Evolutionary conservation across 306 rosid species (phyloP).

Genomic region (Quercus parvula): DNA sequence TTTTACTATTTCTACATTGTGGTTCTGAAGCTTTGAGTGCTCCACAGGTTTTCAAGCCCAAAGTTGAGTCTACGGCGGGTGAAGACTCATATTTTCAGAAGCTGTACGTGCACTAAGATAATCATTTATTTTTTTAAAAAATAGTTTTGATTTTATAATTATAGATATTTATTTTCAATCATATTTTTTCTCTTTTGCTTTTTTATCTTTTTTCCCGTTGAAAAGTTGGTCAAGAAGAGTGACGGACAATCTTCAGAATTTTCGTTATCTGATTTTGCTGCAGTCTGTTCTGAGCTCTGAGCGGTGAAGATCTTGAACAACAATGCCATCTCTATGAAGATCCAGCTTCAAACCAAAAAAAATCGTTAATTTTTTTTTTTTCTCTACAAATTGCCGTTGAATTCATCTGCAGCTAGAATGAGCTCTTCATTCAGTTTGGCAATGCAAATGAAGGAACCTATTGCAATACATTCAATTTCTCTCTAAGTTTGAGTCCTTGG

Average conservation of each 20-base stretch:
- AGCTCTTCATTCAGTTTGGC: background rate
- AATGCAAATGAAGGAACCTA: background rate
- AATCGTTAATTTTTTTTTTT: no score
- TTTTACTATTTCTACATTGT: conserved; percentile 16
- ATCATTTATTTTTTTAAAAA: background rate
- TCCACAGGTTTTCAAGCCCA: no score
- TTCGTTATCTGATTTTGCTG: conserved; percentile 20
- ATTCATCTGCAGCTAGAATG: background rate
- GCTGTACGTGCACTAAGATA: background rate
- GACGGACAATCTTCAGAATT: conserved; percentile 10
- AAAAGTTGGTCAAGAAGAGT: conserved; percentile 49
- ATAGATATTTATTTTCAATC: background rate
- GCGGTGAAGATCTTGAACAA: conserved; percentile 41
- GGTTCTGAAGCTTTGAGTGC: background rate
- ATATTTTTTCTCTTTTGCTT: background rate
- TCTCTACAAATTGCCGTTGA: background rate
- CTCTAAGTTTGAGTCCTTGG: background rate
- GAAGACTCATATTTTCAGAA: background rate
- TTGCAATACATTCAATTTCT: background rate
- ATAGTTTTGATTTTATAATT: background rate
- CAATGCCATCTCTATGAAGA: conserved; percentile 24
- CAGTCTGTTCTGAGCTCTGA: conserved; percentile 9
- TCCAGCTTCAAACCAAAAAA: conserved; percentile 24
- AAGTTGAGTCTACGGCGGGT: conserved; percentile 1
- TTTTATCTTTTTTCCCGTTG: conserved; percentile 10